Evolutionary conservation across 371 early-diverging fungal genomes (phyloP).

Genomic region (Saksenaea vasiformis): DNA sequence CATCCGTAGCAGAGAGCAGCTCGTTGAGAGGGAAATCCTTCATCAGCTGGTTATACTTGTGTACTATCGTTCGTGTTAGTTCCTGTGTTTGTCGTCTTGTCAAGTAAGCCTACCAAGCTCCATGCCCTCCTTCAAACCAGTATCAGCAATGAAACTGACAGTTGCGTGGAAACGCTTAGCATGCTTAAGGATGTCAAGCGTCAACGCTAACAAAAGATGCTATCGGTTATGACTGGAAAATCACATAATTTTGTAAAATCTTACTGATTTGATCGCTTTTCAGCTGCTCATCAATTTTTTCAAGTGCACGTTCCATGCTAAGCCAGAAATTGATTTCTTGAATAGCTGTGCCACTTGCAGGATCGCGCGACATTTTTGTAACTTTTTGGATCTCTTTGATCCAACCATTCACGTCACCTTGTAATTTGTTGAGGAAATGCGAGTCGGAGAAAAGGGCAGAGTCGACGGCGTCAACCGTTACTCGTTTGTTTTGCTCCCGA

Average conservation of each 20-base stretch:
- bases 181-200: constrained; percentile 91
- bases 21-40: constrained; percentile 98
- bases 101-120: constrained; percentile 62
- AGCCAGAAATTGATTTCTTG: constrained; percentile 99
- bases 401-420: constrained; percentile 97
- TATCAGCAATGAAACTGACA: constrained; percentile 97
- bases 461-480: constrained; percentile 77
- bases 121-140: constrained; percentile 93
- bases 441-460: constrained; percentile 74
- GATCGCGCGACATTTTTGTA: constrained; percentile 93
- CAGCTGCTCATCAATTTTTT: constrained; percentile 92
- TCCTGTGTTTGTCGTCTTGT: not conserved
- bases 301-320: constrained; percentile 92
- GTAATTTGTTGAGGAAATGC: constrained; percentile 88
- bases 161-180: constrained; percentile 99
- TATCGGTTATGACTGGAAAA: not conserved
- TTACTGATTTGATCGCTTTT: constrained; percentile 88
- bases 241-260: constrained; percentile 4
- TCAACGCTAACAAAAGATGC: constrained; percentile 58
- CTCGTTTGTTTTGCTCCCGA: constrained; percentile 62
- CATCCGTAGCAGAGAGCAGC: constrained; percentile 91
- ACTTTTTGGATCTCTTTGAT: constrained; percentile 99
- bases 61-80: constrained; percentile 50
- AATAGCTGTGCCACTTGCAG: constrained; percentile 88
- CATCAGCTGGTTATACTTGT: constrained; percentile 97